These are phyloP conservation scores for Erodium moschatum DNA, from an alignment of 441 rosid genomes.

Conservation along the genomic window DNA sequence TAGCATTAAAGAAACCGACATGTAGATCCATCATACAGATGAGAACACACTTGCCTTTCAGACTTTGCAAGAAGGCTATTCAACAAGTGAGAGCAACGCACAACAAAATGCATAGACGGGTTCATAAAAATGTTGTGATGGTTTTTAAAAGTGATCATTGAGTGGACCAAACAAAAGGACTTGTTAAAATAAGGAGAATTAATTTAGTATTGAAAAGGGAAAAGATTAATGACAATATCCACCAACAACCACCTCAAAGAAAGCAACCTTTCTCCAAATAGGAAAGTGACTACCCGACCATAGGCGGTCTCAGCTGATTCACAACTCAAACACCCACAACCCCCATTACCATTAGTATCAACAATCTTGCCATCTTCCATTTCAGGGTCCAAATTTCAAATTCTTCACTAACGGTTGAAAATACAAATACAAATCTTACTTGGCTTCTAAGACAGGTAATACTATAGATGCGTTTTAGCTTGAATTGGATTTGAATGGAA, in stretches of 20 bases:
- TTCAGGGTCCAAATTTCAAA: neutral
- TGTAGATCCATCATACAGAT: neutral
- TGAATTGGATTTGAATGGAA: neutral
- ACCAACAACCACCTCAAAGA: conserved; percentile 39
- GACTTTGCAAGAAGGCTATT: neutral
- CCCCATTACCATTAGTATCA: neutral
- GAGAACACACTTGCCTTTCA: conserved; percentile 8
- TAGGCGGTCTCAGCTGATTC: conserved; percentile 3
- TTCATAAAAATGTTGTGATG: conserved; percentile 4
- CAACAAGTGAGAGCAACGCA: conserved; percentile 1
- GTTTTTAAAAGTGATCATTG: conserved; percentile 8
- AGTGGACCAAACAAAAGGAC: conserved; percentile 1
- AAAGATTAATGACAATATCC: conserved; percentile 21
- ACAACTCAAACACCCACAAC: neutral
- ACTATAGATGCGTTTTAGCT: neutral
- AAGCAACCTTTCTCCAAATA: conserved; percentile 48
- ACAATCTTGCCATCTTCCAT: neutral
- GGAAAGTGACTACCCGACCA: conserved; percentile 57
- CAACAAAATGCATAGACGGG: conserved; percentile 14
- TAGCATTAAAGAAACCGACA: neutral
- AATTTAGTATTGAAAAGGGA: conserved; percentile 15
- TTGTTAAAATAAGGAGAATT: neutral
- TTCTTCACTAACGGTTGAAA: conserved; percentile 2
- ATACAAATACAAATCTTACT: neutral
- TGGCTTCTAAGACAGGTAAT: neutral